A percentile compares a stretch with the other conserved stretches of the same genome.
phyloP scores from a whole-genome alignment of 495 filamentous ascomycete genomes.

The Xylaria longipes region DNA sequence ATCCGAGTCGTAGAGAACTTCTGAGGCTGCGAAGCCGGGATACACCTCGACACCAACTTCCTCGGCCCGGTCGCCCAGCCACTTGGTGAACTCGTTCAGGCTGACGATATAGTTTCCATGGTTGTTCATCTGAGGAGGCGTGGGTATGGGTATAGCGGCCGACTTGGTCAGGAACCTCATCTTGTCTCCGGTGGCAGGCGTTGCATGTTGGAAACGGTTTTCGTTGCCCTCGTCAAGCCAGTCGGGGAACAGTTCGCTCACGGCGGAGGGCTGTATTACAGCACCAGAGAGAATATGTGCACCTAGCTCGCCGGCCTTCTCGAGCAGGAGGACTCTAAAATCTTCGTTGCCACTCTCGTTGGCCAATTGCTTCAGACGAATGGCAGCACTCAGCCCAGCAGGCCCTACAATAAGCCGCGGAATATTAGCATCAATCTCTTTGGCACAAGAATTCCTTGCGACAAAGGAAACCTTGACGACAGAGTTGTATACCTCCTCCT shows the following conservation, averaged over 20 bases:
- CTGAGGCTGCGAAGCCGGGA: constrained; percentile 91
- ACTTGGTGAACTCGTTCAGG: constrained; percentile 91
- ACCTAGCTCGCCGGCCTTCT: constrained; percentile 95
- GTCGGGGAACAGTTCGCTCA: constrained; percentile 91
- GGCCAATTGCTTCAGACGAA: constrained; percentile 93
- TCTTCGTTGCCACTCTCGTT: constrained; percentile 96
- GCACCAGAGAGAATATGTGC: constrained; percentile 96
- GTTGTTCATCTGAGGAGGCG: constrained; percentile 98
- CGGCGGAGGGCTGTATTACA: constrained; percentile 86
- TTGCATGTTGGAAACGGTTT: constrained; percentile 81
- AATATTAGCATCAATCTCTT: constrained; percentile 12
- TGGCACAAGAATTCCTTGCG: background rate
- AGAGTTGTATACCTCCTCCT: constrained; percentile 69
- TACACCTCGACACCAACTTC: constrained; percentile 99
- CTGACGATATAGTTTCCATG: constrained; percentile 97
- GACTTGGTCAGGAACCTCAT: constrained; percentile 96
- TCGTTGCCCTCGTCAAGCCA: constrained; percentile 90
- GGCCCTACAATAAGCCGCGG: constrained; percentile 61
- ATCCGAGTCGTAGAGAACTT: constrained; percentile 85
- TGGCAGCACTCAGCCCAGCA: constrained; percentile 89
- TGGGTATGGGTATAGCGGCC: constrained; percentile 76
- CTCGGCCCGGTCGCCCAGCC: constrained; percentile 93
- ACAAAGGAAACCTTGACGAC: background rate
- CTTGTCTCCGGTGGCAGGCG: constrained; percentile 79
- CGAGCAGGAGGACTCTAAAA: constrained; percentile 88